phyloP scores from a whole-genome alignment of 768 basidiomycete species.

The Myochromella boudieri region DNA sequence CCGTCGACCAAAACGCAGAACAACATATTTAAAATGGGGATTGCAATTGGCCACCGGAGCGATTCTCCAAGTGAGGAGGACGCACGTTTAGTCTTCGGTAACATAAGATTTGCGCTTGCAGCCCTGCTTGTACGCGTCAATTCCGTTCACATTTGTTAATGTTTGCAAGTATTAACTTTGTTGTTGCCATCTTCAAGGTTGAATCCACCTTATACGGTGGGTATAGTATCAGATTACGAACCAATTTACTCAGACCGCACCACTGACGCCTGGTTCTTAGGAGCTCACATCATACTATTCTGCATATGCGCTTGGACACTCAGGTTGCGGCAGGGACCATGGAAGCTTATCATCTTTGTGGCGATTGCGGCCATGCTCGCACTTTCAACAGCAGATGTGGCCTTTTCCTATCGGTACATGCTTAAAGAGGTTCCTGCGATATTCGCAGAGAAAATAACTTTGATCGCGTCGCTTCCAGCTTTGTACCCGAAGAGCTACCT shows the following conservation, averaged over 20 bases:
- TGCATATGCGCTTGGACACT: slow-evolving; percentile 18
- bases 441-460: background rate
- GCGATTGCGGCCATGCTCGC: slow-evolving; percentile 11
- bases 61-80: too few species aligned
- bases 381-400: slow-evolving; percentile 10
- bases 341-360: background rate
- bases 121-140: slow-evolving; percentile 5
- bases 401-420: slow-evolving; percentile 7
- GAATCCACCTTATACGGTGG: slow-evolving; percentile 30
- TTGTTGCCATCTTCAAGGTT: too few species aligned
- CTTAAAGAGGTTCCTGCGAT: slow-evolving; percentile 6
- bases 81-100: too few species aligned
- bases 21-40: too few species aligned
- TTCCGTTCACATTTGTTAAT: background rate
- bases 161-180: too few species aligned
- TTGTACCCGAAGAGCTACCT: slow-evolving; percentile 3
- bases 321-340: background rate
- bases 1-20: too few species aligned
- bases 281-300: slow-evolving; percentile 30
- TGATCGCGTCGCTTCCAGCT: background rate
- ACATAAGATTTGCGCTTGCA: slow-evolving; percentile 6
- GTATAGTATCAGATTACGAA: too few species aligned
- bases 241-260: background rate
- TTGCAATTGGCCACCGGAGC: too few species aligned
- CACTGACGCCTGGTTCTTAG: slow-evolving; percentile 14